Conservation (phyloP, 2,329 filamentous ascomycete species). For the Cytospora mali region DNA sequence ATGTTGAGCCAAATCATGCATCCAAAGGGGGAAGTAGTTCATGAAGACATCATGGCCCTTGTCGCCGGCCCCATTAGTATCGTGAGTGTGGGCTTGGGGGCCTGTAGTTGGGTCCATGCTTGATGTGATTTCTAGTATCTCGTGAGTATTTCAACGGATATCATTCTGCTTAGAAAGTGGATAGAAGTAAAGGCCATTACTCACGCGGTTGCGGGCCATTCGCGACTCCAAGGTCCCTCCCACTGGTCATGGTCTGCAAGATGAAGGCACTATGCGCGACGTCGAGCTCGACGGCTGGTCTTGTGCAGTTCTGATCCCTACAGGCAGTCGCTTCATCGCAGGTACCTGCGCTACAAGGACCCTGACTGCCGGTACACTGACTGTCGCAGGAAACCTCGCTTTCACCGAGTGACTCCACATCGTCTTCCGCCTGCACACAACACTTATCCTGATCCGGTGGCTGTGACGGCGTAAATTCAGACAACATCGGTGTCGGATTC, state of each 20-base stretch:
- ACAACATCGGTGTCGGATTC: not conserved
- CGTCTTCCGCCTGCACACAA: constrained; percentile 6
- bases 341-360: constrained; percentile 25
- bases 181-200: not conserved
- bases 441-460: not conserved
- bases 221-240: constrained; percentile 6
- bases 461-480: not conserved
- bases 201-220: constrained; percentile 7
- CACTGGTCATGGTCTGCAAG: constrained; percentile 30
- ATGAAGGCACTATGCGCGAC: constrained; percentile 32
- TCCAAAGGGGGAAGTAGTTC: not conserved
- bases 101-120: not conserved
- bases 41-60: not conserved
- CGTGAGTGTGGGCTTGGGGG: not conserved
- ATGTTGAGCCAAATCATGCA: constrained; percentile 1
- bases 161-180: not conserved
- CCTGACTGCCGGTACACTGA: constrained; percentile 22
- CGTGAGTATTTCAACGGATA: not conserved
- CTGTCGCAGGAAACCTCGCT: constrained; percentile 24
- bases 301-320: constrained; percentile 29
- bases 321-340: constrained; percentile 34
- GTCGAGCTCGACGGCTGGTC: constrained; percentile 33
- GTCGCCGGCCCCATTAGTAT: not conserved
- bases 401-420: constrained; percentile 16
- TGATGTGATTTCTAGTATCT: not conserved